phyloP scores from a whole-genome alignment of 345 rosid genomes.

The Hirschfeldia incana region DNA sequence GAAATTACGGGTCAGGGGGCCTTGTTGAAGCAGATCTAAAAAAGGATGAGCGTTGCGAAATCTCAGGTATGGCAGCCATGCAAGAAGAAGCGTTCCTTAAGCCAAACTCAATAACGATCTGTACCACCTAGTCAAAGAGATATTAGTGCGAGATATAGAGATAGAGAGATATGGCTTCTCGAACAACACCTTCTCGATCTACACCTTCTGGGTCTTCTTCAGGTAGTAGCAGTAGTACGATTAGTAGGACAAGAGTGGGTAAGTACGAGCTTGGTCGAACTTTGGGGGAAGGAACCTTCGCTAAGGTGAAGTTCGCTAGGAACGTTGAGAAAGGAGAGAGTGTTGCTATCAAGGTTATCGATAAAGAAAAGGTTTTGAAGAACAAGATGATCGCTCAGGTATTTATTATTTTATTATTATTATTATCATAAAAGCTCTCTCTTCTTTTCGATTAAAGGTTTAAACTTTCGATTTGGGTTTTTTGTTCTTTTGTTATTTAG shows the following conservation, averaged over 20 bases:
- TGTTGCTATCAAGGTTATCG: constrained; percentile 92
- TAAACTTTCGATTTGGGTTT: background rate
- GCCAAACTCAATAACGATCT: background rate
- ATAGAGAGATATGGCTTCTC: constrained; percentile 46
- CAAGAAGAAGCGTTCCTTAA: constrained; percentile 89
- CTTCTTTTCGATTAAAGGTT: background rate
- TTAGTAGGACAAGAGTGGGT: constrained; percentile 79
- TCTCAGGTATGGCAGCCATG: constrained; percentile 99
- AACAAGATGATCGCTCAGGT: constrained; percentile 97
- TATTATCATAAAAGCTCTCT: background rate
- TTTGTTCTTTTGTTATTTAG: constrained; percentile 36
- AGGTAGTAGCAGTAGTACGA: background rate
- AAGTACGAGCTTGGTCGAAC: constrained; percentile 93
- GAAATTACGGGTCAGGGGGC: background rate
- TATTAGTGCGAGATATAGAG: background rate
- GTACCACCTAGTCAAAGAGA: background rate
- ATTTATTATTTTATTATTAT: background rate
- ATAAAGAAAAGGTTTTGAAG: constrained; percentile 85
- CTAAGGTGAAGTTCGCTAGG: constrained; percentile 95
- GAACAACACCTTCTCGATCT: constrained; percentile 28
- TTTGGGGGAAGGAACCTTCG: constrained; percentile 94
- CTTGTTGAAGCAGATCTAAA: constrained; percentile 16
- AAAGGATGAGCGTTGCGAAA: constrained; percentile 70
- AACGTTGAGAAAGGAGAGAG: constrained; percentile 66
- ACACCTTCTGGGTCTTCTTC: constrained; percentile 40